A percentile compares a stretch with the other conserved stretches of the same genome.
phyloP scores from a whole-genome alignment of 192 early-diverging fungal species.

The Coemansia sp. region DNA sequence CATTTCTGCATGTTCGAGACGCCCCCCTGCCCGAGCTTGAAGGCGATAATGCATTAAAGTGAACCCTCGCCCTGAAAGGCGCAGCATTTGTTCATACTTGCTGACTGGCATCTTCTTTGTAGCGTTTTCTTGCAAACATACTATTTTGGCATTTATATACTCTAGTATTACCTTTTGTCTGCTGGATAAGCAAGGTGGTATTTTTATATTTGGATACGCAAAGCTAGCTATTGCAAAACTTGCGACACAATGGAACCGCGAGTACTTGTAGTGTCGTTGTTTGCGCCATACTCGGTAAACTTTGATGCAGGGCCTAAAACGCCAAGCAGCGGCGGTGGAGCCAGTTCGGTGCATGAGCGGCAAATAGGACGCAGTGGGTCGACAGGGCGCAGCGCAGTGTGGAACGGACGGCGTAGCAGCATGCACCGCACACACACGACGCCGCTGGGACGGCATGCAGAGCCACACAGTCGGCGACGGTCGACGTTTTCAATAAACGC shows the following conservation, averaged over 20 bases:
- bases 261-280: constrained; percentile 70
- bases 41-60: neutral
- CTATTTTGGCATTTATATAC: neutral
- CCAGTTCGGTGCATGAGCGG: constrained; percentile 17
- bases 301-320: constrained; percentile 41
- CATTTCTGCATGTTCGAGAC: constrained; percentile 7
- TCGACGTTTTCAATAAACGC: constrained; percentile 45
- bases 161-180: neutral
- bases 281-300: constrained; percentile 71
- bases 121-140: neutral
- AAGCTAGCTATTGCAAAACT: neutral
- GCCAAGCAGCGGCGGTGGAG: constrained; percentile 9
- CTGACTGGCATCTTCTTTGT: too few relatives aligned
- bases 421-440: constrained; percentile 48
- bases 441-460: constrained; percentile 44
- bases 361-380: constrained; percentile 36
- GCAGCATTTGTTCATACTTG: neutral
- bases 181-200: neutral
- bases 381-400: constrained; percentile 36
- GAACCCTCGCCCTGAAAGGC: constrained; percentile 1
- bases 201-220: neutral
- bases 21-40: constrained; percentile 1
- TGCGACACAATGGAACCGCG: constrained; percentile 41
- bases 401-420: constrained; percentile 53
- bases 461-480: constrained; percentile 51